phyloP scores from a whole-genome alignment of 495 filamentous ascomycete species.

The Tetracladium marchalianum region DNA sequence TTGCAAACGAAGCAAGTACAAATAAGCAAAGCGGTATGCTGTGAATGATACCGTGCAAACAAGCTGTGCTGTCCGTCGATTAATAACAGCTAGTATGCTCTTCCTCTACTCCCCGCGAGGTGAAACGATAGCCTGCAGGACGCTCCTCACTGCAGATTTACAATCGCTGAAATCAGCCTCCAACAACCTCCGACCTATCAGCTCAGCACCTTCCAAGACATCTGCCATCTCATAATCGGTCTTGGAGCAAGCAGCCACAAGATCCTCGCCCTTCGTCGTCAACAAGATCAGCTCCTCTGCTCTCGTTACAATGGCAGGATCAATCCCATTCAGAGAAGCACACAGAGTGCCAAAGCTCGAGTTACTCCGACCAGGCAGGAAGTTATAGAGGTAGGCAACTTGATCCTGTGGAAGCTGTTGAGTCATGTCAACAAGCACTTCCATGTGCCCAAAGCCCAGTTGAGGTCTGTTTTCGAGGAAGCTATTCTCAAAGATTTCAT shows the following conservation, averaged over 20 bases:
- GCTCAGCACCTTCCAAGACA: constrained; percentile 47
- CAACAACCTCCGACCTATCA: constrained; percentile 22
- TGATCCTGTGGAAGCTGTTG: constrained; percentile 55
- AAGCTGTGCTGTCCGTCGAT: no score
- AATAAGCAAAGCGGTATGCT: no score
- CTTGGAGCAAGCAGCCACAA: constrained; percentile 54
- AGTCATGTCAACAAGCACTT: constrained; percentile 59
- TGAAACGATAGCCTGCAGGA: no score
- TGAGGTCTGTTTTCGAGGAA: constrained; percentile 49
- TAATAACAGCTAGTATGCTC: no score
- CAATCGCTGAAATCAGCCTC: neutral
- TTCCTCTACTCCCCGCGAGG: no score
- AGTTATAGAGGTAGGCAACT: constrained; percentile 82
- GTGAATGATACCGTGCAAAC: no score
- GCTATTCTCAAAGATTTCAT: constrained; percentile 78
- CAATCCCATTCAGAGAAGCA: constrained; percentile 76
- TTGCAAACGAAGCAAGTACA: no score
- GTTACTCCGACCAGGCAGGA: constrained; percentile 55
- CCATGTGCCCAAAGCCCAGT: constrained; percentile 76
- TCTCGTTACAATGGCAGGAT: constrained; percentile 57
- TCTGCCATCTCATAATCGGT: constrained; percentile 45
- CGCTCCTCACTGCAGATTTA: no score
- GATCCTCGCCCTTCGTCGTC: constrained; percentile 61
- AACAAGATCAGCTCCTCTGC: constrained; percentile 68
- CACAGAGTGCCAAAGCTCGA: constrained; percentile 81